Evolutionary conservation across 495 filamentous ascomycete species (phyloP).

Genomic region (Penicillium goetzii): DNA sequence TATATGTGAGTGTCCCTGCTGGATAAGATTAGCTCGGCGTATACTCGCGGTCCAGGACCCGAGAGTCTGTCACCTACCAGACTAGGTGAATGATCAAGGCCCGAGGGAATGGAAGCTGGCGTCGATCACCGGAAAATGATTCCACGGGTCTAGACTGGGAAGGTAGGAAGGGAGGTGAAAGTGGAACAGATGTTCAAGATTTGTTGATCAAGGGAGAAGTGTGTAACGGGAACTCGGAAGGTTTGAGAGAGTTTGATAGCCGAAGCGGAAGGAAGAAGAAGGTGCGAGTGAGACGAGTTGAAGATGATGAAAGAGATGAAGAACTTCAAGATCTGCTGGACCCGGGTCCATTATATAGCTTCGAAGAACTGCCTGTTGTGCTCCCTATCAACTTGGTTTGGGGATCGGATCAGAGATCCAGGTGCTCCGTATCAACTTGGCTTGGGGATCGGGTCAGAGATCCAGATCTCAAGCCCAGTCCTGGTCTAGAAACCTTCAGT

Average conservation of each 20-base stretch:
- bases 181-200: background rate
- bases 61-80: slow-evolving; percentile 27
- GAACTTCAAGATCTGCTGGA: slow-evolving; percentile 8
- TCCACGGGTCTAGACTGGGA: slow-evolving; percentile 15
- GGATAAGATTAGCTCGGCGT: slow-evolving; percentile 8
- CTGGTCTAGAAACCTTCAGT: slow-evolving; percentile 15
- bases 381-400: slow-evolving; percentile 8
- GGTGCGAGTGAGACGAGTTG: slow-evolving; percentile 11
- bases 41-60: slow-evolving; percentile 22
- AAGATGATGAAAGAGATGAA: slow-evolving; percentile 3
- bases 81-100: slow-evolving; percentile 23
- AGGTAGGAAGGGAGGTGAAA: background rate
- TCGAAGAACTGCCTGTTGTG: background rate
- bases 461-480: slow-evolving; percentile 18
- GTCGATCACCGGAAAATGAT: slow-evolving; percentile 31
- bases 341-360: slow-evolving; percentile 30
- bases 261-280: background rate
- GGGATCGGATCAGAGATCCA: background rate
- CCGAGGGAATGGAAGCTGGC: slow-evolving; percentile 29
- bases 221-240: slow-evolving; percentile 1
- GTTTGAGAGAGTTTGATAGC: slow-evolving; percentile 2
- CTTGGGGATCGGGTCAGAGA: background rate
- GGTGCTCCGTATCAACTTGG: slow-evolving; percentile 10
- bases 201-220: background rate
- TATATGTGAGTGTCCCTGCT: background rate